Evolutionary conservation across 345 rosid genomes (phyloP).

Genomic region (Fremontodendron californicum): DNA sequence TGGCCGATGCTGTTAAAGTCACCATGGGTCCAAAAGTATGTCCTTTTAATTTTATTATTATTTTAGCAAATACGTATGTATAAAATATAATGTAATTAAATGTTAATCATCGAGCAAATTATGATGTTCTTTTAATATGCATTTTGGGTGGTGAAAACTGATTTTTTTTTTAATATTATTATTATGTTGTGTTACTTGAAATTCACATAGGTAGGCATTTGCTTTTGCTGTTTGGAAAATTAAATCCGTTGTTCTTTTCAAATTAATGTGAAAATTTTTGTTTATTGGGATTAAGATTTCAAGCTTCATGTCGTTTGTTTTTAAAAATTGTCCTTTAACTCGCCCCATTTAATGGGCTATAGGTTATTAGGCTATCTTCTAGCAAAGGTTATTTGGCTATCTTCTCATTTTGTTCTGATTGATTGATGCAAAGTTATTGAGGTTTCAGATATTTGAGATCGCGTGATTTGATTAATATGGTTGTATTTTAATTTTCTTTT

Average conservation of each 20-base stretch:
- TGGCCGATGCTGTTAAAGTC: slow-evolving; percentile 63
- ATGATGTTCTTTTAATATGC: background rate
- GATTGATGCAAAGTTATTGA: background rate
- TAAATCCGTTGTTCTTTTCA: background rate
- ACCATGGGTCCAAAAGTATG: slow-evolving; percentile 75
- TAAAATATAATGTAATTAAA: background rate
- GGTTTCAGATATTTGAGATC: background rate
- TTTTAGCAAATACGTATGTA: background rate
- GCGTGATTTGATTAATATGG: background rate
- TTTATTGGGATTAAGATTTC: background rate
- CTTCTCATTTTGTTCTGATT: background rate
- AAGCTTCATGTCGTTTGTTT: background rate
- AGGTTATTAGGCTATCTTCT: background rate
- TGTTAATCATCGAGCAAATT: background rate
- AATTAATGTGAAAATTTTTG: background rate
- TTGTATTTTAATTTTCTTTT: no score
- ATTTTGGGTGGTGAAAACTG: background rate
- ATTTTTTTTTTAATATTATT: no score
- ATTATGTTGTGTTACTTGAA: background rate
- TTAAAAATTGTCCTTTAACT: background rate
- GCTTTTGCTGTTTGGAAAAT: background rate
- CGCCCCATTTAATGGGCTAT: background rate
- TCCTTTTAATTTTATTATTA: no score
- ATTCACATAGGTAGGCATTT: background rate
- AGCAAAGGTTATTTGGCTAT: background rate